A percentile compares a stretch with the other conserved stretches of the same genome.
Evolutionary conservation across 225 moss, liverwort and hornwort species (phyloP).

Genomic region (Physcomitrellopsis africana): DNA sequence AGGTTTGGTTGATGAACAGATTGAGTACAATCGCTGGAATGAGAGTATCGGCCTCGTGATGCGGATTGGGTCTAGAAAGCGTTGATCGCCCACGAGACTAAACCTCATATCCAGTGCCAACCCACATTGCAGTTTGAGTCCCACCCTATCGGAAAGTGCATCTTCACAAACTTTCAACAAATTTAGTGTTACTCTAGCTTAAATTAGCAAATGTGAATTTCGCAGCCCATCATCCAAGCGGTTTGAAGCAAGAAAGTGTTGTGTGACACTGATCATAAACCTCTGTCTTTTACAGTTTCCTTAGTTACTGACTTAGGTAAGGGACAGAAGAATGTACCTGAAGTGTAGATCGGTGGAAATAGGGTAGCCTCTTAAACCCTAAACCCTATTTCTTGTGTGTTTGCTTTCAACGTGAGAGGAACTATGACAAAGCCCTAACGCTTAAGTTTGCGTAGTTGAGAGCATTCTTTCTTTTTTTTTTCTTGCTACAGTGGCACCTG

Average conservation of each 20-base stretch:
- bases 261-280: no score
- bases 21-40: conserved; percentile 51
- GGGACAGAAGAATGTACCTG: no score
- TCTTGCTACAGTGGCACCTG: no score
- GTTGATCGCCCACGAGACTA: conserved; percentile 60
- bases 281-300: no score
- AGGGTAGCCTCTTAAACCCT: conserved; percentile 1
- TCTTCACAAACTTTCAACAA: background rate
- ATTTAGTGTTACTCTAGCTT: no score
- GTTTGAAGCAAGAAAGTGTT: no score
- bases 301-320: no score
- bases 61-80: conserved; percentile 68
- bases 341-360: background rate
- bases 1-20: conserved; percentile 13
- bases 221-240: no score
- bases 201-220: no score
- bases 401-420: background rate
- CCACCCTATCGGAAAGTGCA: background rate
- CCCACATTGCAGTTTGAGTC: background rate
- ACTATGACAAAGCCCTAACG: background rate
- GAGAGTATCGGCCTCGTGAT: conserved; percentile 70
- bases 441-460: background rate
- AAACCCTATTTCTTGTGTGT: background rate
- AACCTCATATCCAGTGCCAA: conserved; percentile 68
- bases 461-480: no score